These are phyloP conservation scores for Chaetomium cochliodes DNA, from an alignment of 495 filamentous ascomycete species.

Conservation along the genomic window DNA sequence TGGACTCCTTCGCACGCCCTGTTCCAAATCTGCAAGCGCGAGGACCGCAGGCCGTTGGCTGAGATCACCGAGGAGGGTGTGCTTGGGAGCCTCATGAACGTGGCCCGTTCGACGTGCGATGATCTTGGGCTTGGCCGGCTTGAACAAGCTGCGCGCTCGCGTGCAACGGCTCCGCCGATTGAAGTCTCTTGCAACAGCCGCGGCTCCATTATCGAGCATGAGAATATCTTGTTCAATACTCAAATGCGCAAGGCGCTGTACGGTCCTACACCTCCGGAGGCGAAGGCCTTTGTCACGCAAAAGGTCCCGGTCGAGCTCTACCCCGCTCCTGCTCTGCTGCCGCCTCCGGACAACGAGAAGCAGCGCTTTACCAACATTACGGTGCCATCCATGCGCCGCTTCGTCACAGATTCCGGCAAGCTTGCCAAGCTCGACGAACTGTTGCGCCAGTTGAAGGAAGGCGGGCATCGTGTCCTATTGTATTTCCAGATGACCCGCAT, in stretches of 20 bases:
- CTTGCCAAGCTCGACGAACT: constrained; percentile 88
- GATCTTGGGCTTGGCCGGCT: constrained; percentile 69
- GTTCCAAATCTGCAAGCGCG: constrained; percentile 72
- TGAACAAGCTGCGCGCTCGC: constrained; percentile 74
- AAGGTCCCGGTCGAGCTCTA: constrained; percentile 64
- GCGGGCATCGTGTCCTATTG: constrained; percentile 90
- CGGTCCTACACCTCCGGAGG: constrained; percentile 62
- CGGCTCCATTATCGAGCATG: constrained; percentile 62
- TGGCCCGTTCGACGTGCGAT: constrained; percentile 65
- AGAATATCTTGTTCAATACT: constrained; percentile 75
- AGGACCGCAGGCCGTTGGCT: constrained; percentile 63
- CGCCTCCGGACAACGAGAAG: constrained; percentile 73
- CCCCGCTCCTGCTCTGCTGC: constrained; percentile 64
- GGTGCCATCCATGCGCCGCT: constrained; percentile 97
- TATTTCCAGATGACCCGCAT: constrained; percentile 99
- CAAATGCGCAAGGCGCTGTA: constrained; percentile 71
- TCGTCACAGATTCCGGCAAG: constrained; percentile 97
- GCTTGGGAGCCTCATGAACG: constrained; percentile 72
- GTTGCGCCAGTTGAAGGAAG: constrained; percentile 82
- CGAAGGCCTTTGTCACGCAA: constrained; percentile 68
- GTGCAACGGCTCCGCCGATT: constrained; percentile 84
- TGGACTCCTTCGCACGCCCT: constrained; percentile 70
- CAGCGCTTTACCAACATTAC: constrained; percentile 82
- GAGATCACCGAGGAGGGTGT: constrained; percentile 72
- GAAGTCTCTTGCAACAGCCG: constrained; percentile 72